These are phyloP conservation scores for Termitomyces sp. DNA, from an alignment of 768 basidiomycete genomes.

Conservation along the genomic window DNA sequence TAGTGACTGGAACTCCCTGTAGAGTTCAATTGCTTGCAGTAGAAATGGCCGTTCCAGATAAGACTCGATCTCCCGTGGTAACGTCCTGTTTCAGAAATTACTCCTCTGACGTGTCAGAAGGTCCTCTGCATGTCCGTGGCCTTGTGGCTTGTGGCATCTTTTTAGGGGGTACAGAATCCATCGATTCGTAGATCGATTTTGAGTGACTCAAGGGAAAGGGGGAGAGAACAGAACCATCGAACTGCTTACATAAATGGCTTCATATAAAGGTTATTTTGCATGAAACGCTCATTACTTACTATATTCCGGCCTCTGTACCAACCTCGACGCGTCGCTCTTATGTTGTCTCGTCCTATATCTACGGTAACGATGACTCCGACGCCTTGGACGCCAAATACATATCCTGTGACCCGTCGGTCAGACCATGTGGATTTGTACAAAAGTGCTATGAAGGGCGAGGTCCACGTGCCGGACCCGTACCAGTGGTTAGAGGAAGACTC, in stretches of 20 bases:
- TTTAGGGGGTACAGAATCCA: slow-evolving; percentile 8
- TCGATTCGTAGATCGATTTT: slow-evolving; percentile 9
- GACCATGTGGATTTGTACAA: slow-evolving; percentile 67
- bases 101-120: slow-evolving; percentile 3
- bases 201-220: background rate
- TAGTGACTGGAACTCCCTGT: background rate
- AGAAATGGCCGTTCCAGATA: background rate
- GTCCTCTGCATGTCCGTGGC: slow-evolving; percentile 1
- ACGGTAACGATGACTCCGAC: slow-evolving; percentile 30
- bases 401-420: slow-evolving; percentile 60
- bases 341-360: slow-evolving; percentile 18
- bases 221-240: background rate
- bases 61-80: background rate
- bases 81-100: background rate
- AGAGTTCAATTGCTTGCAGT: background rate
- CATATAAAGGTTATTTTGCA: slow-evolving; percentile 17
- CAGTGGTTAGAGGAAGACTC: slow-evolving; percentile 65
- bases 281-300: slow-evolving; percentile 17
- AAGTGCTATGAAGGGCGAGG: slow-evolving; percentile 54
- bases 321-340: slow-evolving; percentile 18
- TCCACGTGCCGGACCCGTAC: slow-evolving; percentile 66
- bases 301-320: slow-evolving; percentile 6
- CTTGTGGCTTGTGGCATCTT: slow-evolving; percentile 8
- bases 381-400: slow-evolving; percentile 49
- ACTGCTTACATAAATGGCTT: slow-evolving; percentile 4